Conservation (phyloP, 2,329 filamentous ascomycete genomes). For the Zymoseptoria crescenta region DNA sequence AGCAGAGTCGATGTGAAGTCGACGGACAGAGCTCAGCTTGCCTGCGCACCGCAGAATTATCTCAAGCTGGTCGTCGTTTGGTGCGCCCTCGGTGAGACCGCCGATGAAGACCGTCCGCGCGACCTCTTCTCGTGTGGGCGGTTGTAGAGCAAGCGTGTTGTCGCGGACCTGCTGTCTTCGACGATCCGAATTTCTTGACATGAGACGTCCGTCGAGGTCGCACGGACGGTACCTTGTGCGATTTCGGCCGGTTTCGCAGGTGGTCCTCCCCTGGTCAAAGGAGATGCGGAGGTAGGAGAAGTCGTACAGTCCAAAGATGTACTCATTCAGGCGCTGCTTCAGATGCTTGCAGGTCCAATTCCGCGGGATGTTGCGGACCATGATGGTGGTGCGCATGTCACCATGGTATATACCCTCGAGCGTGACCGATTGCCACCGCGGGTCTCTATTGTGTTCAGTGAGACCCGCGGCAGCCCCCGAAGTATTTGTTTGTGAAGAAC, state of each 20-base stretch:
- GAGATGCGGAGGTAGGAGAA: conserved; percentile 91
- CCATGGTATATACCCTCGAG: conserved; percentile 35
- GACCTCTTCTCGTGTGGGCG: conserved; percentile 83
- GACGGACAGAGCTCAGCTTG: too few species aligned
- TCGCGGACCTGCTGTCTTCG: conserved; percentile 25
- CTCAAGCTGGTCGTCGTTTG: conserved; percentile 72
- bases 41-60: conserved; percentile 70
- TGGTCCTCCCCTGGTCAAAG: conserved; percentile 32
- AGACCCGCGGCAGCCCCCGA: neutral
- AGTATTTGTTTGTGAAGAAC: too few species aligned
- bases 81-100: conserved; percentile 70
- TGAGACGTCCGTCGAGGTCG: too few species aligned
- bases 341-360: conserved; percentile 61
- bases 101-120: conserved; percentile 86
- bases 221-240: neutral
- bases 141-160: conserved; percentile 48
- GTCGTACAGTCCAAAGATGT: conserved; percentile 75
- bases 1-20: too few species aligned
- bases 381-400: conserved; percentile 54
- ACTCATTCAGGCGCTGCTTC: conserved; percentile 70
- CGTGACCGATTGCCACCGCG: neutral
- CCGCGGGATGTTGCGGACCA: conserved; percentile 93
- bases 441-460: neutral
- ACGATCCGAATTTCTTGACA: conserved; percentile 42
- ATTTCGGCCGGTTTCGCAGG: neutral